These are phyloP conservation scores for Globisporangium solare DNA, from an alignment of 352 stramenopile genomes.

Conservation along the genomic window DNA sequence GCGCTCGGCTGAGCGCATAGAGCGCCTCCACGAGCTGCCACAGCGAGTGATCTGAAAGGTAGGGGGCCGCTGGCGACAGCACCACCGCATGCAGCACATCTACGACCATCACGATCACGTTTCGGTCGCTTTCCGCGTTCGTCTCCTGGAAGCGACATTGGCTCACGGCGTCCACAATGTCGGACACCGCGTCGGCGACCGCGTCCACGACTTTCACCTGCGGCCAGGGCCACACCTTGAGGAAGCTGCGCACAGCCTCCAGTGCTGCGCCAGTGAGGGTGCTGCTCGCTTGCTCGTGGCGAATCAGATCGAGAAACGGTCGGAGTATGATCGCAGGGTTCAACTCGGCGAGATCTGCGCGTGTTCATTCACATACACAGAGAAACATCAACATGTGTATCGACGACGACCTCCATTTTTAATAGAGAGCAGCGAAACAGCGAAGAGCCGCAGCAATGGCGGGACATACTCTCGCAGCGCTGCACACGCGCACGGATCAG, in stretches of 20 bases:
- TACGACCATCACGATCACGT: constrained; percentile 91
- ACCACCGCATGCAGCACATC: constrained; percentile 94
- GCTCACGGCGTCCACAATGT: constrained; percentile 90
- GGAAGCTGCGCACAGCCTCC: constrained; percentile 93
- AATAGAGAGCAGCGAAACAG: neutral
- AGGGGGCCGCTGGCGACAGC: constrained; percentile 64
- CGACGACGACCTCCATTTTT: too few relatives aligned
- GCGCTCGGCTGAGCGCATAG: constrained; percentile 88
- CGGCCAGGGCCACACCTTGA: constrained; percentile 80
- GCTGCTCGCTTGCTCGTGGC: constrained; percentile 89
- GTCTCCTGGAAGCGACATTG: constrained; percentile 95
- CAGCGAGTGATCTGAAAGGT: constrained; percentile 90
- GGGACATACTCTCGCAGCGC: constrained; percentile 47
- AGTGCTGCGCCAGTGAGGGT: constrained; percentile 91
- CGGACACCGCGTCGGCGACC: constrained; percentile 47
- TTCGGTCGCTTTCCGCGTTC: constrained; percentile 83
- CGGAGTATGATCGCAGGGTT: constrained; percentile 63
- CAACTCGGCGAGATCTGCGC: constrained; percentile 50
- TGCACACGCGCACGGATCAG: constrained; percentile 56
- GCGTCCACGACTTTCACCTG: constrained; percentile 32
- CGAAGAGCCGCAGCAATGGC: neutral
- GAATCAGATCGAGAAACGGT: constrained; percentile 95
- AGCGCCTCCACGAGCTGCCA: constrained; percentile 95
- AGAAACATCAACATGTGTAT: neutral
- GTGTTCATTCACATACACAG: neutral